Evolutionary conservation across 768 basidiomycete genomes (phyloP), one percentile per base, ranked within the genome.

Genomic region (Botryobasidium botryosum): DNA sequence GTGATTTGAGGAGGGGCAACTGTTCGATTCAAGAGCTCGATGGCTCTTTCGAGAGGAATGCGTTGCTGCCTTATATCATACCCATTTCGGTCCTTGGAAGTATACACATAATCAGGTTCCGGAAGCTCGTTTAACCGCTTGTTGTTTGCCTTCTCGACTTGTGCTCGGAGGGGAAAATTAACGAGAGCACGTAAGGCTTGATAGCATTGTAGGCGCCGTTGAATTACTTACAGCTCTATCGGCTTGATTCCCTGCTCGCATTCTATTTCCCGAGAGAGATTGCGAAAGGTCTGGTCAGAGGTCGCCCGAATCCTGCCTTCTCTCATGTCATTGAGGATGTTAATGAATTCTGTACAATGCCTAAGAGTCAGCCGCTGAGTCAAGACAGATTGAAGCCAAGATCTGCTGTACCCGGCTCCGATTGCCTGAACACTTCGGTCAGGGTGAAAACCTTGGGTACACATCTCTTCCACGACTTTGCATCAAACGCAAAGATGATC

Each of bases 221-320:
- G 35, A 35, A 23, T 13, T 1, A 56, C 69, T 38, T 54, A 87
- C 77, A 92, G 59, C 55, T 87, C 80, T 1, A 85, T 88, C 4
- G 90, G 83, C 44, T 77, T 70, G 45, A 90, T 75, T 1, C 74
- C 75, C 52, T 90, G 86, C 1, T 63, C 56, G 53, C 86, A 87
- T 1, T 47, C 47, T 7, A 86, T 66, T 20, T 59, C 53, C 13
- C 85, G 69, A 2, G 69, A 65, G 18, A 91, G 67, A 1, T 51
- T 51, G 37, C 60, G 58, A 61, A 94, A 86, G 3, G 65, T 62
- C 7, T 53, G 51, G 32, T 69, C 61, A 2, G 68, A 68, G 4
- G 60, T 56, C 1, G 61, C 44, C 1, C 56, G 52, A 12, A 69
- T 49, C 26, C 47, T 51, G 5, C 67, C 67, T 48, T 65, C 64